Evolutionary conservation across 371 early-diverging fungal genomes (phyloP).

Genomic region (Capillidium rhysosporum): DNA sequence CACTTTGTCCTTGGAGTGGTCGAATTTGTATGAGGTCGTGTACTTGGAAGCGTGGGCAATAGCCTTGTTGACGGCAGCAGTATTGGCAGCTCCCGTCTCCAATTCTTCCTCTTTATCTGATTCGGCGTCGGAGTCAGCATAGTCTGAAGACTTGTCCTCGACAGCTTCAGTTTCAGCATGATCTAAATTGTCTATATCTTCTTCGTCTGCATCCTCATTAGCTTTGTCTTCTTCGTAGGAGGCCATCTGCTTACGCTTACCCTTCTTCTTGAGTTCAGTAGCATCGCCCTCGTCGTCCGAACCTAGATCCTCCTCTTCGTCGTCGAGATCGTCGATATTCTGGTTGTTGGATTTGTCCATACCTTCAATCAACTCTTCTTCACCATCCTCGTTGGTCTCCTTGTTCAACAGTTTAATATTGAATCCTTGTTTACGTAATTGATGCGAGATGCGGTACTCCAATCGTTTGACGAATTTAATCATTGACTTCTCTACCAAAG

Average conservation of each 20-base stretch:
- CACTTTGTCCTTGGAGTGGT: slow-evolving; percentile 51
- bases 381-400: slow-evolving; percentile 19
- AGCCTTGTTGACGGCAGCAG: background rate
- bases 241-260: slow-evolving; percentile 38
- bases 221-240: slow-evolving; percentile 44
- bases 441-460: slow-evolving; percentile 20
- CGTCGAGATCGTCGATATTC: slow-evolving; percentile 12
- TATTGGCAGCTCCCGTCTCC: slow-evolving; percentile 12
- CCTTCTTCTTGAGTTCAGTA: slow-evolving; percentile 26
- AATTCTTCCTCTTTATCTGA: slow-evolving; percentile 13
- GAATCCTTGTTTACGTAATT: slow-evolving; percentile 13
- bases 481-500: slow-evolving; percentile 49
- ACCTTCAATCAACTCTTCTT: slow-evolving; percentile 14
- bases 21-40: slow-evolving; percentile 28
- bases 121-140: slow-evolving; percentile 17
- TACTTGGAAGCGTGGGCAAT: background rate
- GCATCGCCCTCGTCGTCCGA: slow-evolving; percentile 58
- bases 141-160: slow-evolving; percentile 19
- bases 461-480: slow-evolving; percentile 43
- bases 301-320: slow-evolving; percentile 29
- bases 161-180: slow-evolving; percentile 28
- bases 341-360: background rate
- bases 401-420: slow-evolving; percentile 9
- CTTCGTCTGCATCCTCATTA: slow-evolving; percentile 27
- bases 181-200: slow-evolving; percentile 29